phyloP scores from a whole-genome alignment of 352 stramenopile species.

The Globisporangium okanoganense region DNA sequence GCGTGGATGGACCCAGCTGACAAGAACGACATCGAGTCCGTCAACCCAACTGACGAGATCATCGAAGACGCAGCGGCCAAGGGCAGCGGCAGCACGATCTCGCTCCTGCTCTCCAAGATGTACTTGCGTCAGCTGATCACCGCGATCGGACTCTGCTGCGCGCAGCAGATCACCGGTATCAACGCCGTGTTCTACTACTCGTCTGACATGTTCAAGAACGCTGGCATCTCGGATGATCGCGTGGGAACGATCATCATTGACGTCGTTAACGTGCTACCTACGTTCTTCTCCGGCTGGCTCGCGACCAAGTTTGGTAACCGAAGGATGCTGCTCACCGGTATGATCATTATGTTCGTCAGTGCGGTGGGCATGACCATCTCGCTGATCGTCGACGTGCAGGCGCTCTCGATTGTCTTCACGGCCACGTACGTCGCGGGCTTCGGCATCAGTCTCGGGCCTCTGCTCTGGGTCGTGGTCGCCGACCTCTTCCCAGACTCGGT shows the following conservation, averaged over 20 bases:
- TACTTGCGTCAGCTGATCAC: conserved; percentile 41
- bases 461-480: conserved; percentile 56
- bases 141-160: conserved; percentile 27
- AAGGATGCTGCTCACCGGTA: conserved; percentile 42
- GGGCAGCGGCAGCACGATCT: conserved; percentile 6
- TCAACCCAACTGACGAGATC: conserved; percentile 9
- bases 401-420: conserved; percentile 45
- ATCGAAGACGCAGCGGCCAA: not conserved
- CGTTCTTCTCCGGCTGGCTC: conserved; percentile 33
- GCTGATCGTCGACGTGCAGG: conserved; percentile 16
- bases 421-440: conserved; percentile 38
- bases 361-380: conserved; percentile 39
- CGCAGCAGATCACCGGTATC: conserved; percentile 56
- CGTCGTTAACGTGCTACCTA: conserved; percentile 48
- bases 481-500: conserved; percentile 59
- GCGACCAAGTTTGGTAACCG: conserved; percentile 38
- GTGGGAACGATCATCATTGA: conserved; percentile 52
- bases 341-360: conserved; percentile 45
- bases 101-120: conserved; percentile 32
- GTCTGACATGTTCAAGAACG: conserved; percentile 48
- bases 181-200: conserved; percentile 77
- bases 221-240: conserved; percentile 48
- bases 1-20: conserved; percentile 24
- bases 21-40: conserved; percentile 20
- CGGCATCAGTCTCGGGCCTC: conserved; percentile 61